A percentile compares a stretch with the other conserved stretches of the same genome.
These are phyloP conservation scores for Penicillium herquei DNA, from an alignment of 495 filamentous ascomycete species.

Conservation along the genomic window DNA sequence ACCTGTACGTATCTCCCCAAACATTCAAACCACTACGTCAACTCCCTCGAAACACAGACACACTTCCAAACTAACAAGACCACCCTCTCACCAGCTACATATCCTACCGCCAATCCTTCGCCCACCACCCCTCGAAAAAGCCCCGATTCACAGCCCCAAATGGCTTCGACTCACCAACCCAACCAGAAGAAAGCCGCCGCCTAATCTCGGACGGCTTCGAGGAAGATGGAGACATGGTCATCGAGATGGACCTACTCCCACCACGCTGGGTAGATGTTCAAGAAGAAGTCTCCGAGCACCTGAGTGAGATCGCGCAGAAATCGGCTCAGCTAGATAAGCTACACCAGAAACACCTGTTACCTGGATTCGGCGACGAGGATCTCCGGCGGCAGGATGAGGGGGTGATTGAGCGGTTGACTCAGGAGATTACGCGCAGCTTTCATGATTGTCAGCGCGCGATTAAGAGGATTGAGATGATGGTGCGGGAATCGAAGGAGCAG, in stretches of 20 bases:
- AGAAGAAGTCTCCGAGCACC: constrained; percentile 83
- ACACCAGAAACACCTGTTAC: constrained; percentile 95
- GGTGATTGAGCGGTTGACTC: constrained; percentile 86
- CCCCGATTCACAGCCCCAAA: constrained; percentile 64
- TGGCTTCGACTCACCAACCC: constrained; percentile 64
- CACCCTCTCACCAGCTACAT: constrained; percentile 68
- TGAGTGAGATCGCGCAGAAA: constrained; percentile 79
- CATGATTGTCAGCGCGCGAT: constrained; percentile 88
- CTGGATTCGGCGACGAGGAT: constrained; percentile 94
- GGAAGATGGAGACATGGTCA: constrained; percentile 88
- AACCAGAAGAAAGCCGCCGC: constrained; percentile 77
- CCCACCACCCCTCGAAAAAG: constrained; percentile 89
- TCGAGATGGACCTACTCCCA: constrained; percentile 96
- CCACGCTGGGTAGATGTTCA: constrained; percentile 95
- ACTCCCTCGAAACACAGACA: neutral
- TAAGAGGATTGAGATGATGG: constrained; percentile 80
- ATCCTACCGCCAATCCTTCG: constrained; percentile 97
- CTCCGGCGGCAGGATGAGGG: constrained; percentile 77
- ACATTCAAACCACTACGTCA: constrained; percentile 9
- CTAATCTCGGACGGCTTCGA: constrained; percentile 82
- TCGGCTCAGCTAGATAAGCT: constrained; percentile 82
- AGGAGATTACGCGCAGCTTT: constrained; percentile 83
- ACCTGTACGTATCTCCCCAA: constrained; percentile 62
- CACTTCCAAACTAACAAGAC: constrained; percentile 8
- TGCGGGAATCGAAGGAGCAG: constrained; percentile 66